Evolutionary conservation across 2,329 filamentous ascomycete genomes (phyloP), one percentile per base, ranked within the genome.

Genomic region (Trichoderma breve): DNA sequence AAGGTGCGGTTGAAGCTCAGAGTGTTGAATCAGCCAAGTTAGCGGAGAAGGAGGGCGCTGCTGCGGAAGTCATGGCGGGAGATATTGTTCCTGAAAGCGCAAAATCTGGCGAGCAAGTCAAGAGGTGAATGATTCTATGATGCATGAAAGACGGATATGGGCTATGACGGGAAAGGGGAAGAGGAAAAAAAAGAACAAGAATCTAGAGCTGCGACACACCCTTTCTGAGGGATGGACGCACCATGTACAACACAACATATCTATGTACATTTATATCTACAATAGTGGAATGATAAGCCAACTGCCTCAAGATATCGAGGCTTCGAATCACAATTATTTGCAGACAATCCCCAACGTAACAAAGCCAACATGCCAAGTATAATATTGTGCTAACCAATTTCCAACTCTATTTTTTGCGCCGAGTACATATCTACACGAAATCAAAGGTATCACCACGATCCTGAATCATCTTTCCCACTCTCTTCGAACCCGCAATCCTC

Each of bases 401-500:
- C 66, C 28, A 69, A 32, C 26, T 61, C 34, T 24, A 60, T 34
- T 30, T 21, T 67, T 43, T 36, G 51, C 34, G 32, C 58, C 11
- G 15, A 34, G 8, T 3, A 26, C 39, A 39, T 21, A 55, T 36
- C 14, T 72, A 97, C 73, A 97, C 86, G 86, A 98, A 98, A 79
- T 97, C 95, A 88, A 98, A 99, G 1, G 93, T 96, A 87, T 98
- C 95, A 4, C 91, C 91, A 78, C 89, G 90, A 76, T 97, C 94
- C 73, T 87, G 88, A 71, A 98, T 84, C 94, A 99, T 96, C 80
- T 90, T 93, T 18, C 90, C 90, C 7, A 96, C 90, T 74, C 96
- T 88, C 82, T 92, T 89, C 2, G 88, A 93, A 1, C 96, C 96
- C 2, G 95, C 95, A 51, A 98, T 85, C 71, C 96, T 88, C 85